These are phyloP conservation scores for Lyophyllum semitale DNA, from an alignment of 768 basidiomycete genomes.

Conservation along the genomic window DNA sequence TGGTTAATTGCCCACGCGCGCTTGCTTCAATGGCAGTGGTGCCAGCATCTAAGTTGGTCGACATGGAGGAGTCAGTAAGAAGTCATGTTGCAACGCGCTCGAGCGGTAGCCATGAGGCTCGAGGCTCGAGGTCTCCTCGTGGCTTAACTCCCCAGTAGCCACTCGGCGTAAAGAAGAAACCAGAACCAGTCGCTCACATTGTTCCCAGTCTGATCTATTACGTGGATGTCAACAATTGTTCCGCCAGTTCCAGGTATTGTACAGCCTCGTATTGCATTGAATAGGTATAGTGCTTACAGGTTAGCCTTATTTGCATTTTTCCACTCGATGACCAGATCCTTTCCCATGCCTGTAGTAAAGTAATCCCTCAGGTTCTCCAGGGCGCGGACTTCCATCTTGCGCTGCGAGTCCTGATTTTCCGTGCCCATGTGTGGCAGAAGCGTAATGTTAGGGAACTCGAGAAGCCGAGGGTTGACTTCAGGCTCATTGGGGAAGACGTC, in stretches of 20 bases:
- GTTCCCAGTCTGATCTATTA: conserved; percentile 2
- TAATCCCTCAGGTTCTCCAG: conserved; percentile 77
- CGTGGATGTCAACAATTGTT: background rate
- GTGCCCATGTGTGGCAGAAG: conserved; percentile 94
- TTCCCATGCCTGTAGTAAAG: conserved; percentile 61
- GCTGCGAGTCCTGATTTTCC: conserved; percentile 78
- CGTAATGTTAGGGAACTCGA: conserved; percentile 81
- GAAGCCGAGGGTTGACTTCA: conserved; percentile 71
- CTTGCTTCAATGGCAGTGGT: background rate
- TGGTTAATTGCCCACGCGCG: background rate
- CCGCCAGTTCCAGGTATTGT: background rate
- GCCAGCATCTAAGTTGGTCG: background rate
- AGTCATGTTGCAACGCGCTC: background rate
- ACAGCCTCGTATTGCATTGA: background rate
- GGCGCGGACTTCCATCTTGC: conserved; percentile 84
- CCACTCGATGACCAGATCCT: conserved; percentile 68
- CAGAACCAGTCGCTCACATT: conserved; percentile 1
- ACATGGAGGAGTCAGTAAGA: conserved; percentile 4
- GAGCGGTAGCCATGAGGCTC: background rate
- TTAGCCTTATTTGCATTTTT: conserved; percentile 17
- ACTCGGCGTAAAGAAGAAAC: background rate
- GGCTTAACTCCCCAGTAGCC: conserved; percentile 1
- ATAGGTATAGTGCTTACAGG: conserved; percentile 12
- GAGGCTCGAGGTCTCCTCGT: conserved; percentile 18
- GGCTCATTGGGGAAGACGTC: conserved; percentile 91